These are phyloP conservation scores for Stagonosporopsis chrysanthemi DNA, from an alignment of 2,329 filamentous ascomycete genomes.

Conservation along the genomic window DNA sequence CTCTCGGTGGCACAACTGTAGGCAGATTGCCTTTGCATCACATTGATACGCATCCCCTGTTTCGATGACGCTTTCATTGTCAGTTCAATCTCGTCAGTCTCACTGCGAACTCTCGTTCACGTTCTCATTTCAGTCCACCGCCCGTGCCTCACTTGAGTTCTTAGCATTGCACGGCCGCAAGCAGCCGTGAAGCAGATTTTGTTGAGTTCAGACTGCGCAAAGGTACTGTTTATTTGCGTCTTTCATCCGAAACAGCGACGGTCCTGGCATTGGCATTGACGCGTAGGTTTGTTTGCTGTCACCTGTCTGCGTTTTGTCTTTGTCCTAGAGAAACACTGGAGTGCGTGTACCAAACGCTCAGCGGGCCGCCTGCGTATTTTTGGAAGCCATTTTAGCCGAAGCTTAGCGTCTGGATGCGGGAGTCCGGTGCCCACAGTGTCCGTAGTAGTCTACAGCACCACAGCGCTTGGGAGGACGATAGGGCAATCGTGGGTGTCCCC, in stretches of 20 bases:
- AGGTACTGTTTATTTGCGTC: constrained; percentile 16
- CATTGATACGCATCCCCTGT: constrained; percentile 13
- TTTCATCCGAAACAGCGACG: constrained; percentile 23
- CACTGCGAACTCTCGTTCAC: constrained; percentile 4
- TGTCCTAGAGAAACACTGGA: constrained; percentile 17
- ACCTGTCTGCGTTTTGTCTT: constrained; percentile 18
- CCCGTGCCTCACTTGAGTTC: background rate
- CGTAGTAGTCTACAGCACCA: constrained; percentile 7
- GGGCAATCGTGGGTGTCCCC: background rate
- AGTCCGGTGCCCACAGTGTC: constrained; percentile 5
- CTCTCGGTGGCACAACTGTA: constrained; percentile 6
- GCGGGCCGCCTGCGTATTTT: constrained; percentile 30
- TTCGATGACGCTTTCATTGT: constrained; percentile 9
- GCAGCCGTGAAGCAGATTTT: background rate
- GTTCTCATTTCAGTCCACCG: constrained; percentile 3
- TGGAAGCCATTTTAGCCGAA: constrained; percentile 25
- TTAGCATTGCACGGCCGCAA: background rate
- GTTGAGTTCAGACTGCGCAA: background rate
- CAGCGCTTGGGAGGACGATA: constrained; percentile 8
- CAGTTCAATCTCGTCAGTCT: constrained; percentile 14
- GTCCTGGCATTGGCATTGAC: constrained; percentile 12
- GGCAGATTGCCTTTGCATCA: constrained; percentile 24
- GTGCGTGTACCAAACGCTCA: constrained; percentile 4
- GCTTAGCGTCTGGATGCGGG: constrained; percentile 25
- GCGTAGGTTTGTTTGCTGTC: constrained; percentile 21